Percentiles rank a stretch among this genome's conserved stretches.
phyloP scores from a whole-genome alignment of 202 grass and related monocot genomes.

The Saccharum hybrid region DNA sequence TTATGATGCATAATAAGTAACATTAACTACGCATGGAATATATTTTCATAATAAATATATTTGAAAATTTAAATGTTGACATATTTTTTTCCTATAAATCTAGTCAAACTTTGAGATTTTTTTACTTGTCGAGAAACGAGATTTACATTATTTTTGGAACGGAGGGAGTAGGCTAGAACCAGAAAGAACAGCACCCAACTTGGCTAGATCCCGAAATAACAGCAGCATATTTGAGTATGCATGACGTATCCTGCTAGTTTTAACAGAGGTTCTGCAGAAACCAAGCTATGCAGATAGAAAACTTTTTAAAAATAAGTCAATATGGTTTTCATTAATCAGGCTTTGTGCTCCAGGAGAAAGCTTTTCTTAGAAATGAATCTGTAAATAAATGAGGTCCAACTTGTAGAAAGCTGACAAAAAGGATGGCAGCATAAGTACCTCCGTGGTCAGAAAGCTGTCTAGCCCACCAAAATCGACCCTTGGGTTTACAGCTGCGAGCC shows the following conservation, averaged over 20 bases:
- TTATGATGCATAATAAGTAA: too few species aligned
- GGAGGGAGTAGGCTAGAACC: not conserved
- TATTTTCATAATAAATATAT: too few species aligned
- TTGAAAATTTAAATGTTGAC: not conserved
- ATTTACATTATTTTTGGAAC: not conserved
- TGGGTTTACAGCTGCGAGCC: slow-evolving; percentile 81
- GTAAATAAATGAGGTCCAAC: slow-evolving; percentile 27
- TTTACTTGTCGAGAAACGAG: not conserved
- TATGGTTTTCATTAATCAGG: slow-evolving; percentile 16
- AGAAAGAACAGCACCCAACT: not conserved
- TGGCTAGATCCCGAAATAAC: not conserved
- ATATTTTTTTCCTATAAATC: not conserved
- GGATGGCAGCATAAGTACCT: slow-evolving; percentile 54
- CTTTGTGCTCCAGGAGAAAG: not conserved
- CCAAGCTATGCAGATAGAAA: slow-evolving; percentile 8
- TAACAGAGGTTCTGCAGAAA: not conserved
- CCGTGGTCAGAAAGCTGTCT: slow-evolving; percentile 69
- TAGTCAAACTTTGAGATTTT: not conserved
- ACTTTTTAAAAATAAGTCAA: not conserved
- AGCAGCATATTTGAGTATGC: slow-evolving; percentile 19
- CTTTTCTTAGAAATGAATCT: not conserved
- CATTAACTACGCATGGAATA: too few species aligned
- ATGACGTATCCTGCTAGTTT: slow-evolving; percentile 23
- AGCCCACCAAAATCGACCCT: slow-evolving; percentile 82
- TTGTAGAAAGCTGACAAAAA: slow-evolving; percentile 26